A percentile compares a stretch with the other conserved stretches of the same genome.
Evolutionary conservation across 2,329 filamentous ascomycete species (phyloP).

Genomic region (Colletotrichum brevisporum): DNA sequence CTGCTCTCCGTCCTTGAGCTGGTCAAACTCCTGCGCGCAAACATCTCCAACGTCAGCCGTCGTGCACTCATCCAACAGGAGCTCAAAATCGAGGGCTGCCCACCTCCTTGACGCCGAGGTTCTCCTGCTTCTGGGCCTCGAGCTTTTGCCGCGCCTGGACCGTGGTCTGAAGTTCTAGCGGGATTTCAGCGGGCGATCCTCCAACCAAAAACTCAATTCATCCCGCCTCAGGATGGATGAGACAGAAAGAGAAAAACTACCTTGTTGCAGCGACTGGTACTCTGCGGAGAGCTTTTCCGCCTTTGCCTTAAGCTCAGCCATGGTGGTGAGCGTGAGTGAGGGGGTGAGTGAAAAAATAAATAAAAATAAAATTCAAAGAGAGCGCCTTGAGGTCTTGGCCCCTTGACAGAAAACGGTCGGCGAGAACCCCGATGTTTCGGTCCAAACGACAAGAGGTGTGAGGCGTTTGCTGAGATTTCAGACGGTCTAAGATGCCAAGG

Average conservation of each 20-base stretch:
- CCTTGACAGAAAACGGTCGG: neutral
- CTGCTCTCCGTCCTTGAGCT: slow-evolving; percentile 83
- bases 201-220: too few species aligned
- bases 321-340: slow-evolving; percentile 51
- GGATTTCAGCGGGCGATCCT: slow-evolving; percentile 15
- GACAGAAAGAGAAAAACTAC: slow-evolving; percentile 49
- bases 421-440: neutral
- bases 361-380: too few species aligned
- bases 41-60: neutral
- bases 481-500: slow-evolving; percentile 6
- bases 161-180: slow-evolving; percentile 80
- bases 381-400: neutral
- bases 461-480: neutral
- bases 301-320: slow-evolving; percentile 81
- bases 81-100: slow-evolving; percentile 19
- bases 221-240: neutral
- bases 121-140: slow-evolving; percentile 95
- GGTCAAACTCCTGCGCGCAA: slow-evolving; percentile 79
- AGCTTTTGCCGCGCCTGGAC: slow-evolving; percentile 90
- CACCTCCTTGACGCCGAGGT: slow-evolving; percentile 87
- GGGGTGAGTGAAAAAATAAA: slow-evolving; percentile 31
- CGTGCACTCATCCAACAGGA: neutral
- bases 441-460: neutral
- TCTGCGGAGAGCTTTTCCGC: slow-evolving; percentile 89
- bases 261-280: slow-evolving; percentile 88